Percentiles rank a stretch among this genome's conserved stretches.
Conservation (phyloP, 495 filamentous ascomycete species). For the Apodospora peruviana region DNA sequence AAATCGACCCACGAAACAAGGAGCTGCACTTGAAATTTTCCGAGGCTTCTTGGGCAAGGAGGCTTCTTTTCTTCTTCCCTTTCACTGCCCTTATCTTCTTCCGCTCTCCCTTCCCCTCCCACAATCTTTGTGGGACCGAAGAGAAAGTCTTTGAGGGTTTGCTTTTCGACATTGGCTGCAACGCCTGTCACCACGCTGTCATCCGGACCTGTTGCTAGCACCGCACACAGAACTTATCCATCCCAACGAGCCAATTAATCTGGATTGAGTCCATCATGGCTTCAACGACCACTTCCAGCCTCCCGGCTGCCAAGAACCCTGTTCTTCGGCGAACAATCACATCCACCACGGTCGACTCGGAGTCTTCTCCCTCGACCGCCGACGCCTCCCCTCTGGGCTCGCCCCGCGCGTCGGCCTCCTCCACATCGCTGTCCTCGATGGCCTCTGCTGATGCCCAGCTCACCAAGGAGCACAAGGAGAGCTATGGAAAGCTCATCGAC, state of each 20-base stretch:
- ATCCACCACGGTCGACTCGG: slow-evolving; percentile 30
- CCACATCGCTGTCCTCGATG: slow-evolving; percentile 87
- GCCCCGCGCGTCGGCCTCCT: slow-evolving; percentile 72
- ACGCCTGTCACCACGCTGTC: not conserved
- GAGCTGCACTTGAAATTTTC: not conserved
- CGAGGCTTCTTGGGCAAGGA: not conserved
- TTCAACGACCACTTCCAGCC: slow-evolving; percentile 29
- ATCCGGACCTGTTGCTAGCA: too few species aligned
- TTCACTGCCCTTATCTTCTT: not conserved
- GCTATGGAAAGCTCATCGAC: slow-evolving; percentile 57
- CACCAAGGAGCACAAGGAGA: slow-evolving; percentile 12
- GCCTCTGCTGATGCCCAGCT: slow-evolving; percentile 48
- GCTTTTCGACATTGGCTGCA: not conserved
- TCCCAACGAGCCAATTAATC: slow-evolving; percentile 4
- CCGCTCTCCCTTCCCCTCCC: not conserved
- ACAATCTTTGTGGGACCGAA: not conserved
- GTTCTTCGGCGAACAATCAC: slow-evolving; percentile 34
- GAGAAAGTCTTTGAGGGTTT: not conserved
- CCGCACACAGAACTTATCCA: not conserved
- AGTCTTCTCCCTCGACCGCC: slow-evolving; percentile 56
- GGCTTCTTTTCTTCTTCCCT: not conserved
- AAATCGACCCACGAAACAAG: not conserved
- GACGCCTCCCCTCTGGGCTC: slow-evolving; percentile 62
- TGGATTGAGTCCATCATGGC: slow-evolving; percentile 24
- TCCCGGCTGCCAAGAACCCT: slow-evolving; percentile 32